A percentile compares a stretch with the other conserved stretches of the same genome.
Conservation (phyloP, 2,329 filamentous ascomycete species). For the Magnaporthiopsis incrustans region DNA sequence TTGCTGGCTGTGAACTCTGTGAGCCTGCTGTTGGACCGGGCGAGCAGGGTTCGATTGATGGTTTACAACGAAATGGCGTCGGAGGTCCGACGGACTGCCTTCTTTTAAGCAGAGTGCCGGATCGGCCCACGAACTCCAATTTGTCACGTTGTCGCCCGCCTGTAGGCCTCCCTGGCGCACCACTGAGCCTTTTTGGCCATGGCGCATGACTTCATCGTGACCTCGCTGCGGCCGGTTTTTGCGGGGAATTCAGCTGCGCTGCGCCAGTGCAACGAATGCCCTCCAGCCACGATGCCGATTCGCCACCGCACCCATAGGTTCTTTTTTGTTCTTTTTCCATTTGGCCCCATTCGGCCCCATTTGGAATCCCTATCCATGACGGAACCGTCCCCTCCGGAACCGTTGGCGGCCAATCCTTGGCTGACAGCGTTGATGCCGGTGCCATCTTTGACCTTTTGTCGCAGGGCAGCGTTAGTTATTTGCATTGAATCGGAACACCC, state of each 20-base stretch:
- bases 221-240: background rate
- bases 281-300: background rate
- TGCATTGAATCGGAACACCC: too few relatives aligned
- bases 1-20: background rate
- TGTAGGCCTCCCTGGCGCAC: background rate
- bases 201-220: constrained; percentile 5
- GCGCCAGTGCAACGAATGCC: background rate
- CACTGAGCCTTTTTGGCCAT: background rate
- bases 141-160: background rate
- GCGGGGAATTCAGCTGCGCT: too few relatives aligned
- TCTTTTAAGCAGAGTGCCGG: background rate
- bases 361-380: background rate
- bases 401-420: background rate
- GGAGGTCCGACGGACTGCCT: background rate
- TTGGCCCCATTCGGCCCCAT: background rate
- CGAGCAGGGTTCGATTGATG: too few relatives aligned
- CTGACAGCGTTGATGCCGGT: background rate
- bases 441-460: background rate
- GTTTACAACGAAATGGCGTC: background rate
- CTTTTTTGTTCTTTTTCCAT: background rate
- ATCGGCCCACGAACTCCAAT: background rate
- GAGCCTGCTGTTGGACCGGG: background rate
- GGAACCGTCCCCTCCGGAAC: background rate
- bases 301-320: background rate
- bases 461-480: background rate